Conservation (phyloP, 2,329 filamentous ascomycete genomes). For the Paraphoma chrysanthemicola region DNA sequence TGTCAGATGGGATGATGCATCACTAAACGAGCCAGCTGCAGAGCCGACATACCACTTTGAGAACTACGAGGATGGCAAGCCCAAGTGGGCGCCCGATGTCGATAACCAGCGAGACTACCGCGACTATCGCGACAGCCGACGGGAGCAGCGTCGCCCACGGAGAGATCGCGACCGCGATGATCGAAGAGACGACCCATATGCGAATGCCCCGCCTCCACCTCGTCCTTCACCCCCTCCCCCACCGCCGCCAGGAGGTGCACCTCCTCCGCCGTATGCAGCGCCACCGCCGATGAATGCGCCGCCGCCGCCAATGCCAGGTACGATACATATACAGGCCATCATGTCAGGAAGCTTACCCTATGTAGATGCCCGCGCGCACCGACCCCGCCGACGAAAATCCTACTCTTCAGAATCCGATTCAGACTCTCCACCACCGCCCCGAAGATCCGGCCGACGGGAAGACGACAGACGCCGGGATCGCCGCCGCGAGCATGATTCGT, state of each 20-base stretch:
- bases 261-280: neutral
- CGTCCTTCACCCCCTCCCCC: constrained; percentile 4
- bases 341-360: neutral
- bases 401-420: constrained; percentile 28
- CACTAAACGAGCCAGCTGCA: constrained; percentile 12
- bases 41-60: constrained; percentile 35
- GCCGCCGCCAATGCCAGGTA: neutral
- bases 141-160: constrained; percentile 26
- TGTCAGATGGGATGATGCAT: neutral
- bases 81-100: constrained; percentile 30
- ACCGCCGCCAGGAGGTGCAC: constrained; percentile 15
- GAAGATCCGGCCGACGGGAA: constrained; percentile 26
- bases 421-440: constrained; percentile 27
- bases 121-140: constrained; percentile 28
- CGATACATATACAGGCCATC: neutral
- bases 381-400: constrained; percentile 22
- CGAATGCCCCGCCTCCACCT: neutral
- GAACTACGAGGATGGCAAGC: constrained; percentile 37
- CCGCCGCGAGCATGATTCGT: constrained; percentile 24
- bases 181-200: constrained; percentile 16
- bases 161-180: constrained; percentile 9
- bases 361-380: constrained; percentile 15
- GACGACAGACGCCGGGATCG: constrained; percentile 19
- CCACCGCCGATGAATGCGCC: neutral
- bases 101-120: constrained; percentile 30